Evolutionary conservation across 2,329 filamentous ascomycete species (phyloP).

Genomic region (Fusarium dimerum): DNA sequence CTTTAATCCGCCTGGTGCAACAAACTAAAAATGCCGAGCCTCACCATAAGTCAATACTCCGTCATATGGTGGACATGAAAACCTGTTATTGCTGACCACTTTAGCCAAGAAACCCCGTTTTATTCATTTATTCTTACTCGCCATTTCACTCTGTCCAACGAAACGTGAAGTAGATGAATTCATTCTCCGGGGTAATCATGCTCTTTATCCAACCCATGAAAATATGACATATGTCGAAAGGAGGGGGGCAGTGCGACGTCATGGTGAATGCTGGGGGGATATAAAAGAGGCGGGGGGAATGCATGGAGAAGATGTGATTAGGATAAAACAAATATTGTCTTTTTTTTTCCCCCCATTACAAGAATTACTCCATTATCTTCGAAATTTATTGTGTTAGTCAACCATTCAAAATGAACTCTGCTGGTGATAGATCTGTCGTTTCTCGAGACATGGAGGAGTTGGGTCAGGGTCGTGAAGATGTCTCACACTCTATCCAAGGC

Average conservation of each 20-base stretch:
- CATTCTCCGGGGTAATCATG: not conserved
- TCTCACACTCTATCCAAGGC: constrained; percentile 35
- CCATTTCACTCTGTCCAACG: not conserved
- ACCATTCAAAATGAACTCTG: constrained; percentile 29
- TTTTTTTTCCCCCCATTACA: not conserved
- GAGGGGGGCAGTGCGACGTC: not conserved
- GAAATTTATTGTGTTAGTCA: no score
- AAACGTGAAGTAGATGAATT: not conserved
- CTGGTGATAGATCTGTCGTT: constrained; percentile 41
- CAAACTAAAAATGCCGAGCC: not conserved
- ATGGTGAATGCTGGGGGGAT: not conserved
- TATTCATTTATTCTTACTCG: no score
- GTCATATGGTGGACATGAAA: not conserved
- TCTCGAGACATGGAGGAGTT: constrained; percentile 45
- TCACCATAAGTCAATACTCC: not conserved
- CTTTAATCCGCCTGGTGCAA: not conserved
- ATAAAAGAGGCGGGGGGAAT: not conserved
- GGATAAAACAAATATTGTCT: not conserved
- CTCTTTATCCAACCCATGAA: not conserved
- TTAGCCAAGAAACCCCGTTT: not conserved
- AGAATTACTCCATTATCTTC: no score
- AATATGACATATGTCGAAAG: not conserved
- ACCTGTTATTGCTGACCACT: not conserved
- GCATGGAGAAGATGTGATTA: not conserved
- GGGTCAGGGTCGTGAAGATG: constrained; percentile 27